Evolutionary conservation across 352 stramenopile genomes (phyloP).

Genomic region (Elongisporangium anandrum): DNA sequence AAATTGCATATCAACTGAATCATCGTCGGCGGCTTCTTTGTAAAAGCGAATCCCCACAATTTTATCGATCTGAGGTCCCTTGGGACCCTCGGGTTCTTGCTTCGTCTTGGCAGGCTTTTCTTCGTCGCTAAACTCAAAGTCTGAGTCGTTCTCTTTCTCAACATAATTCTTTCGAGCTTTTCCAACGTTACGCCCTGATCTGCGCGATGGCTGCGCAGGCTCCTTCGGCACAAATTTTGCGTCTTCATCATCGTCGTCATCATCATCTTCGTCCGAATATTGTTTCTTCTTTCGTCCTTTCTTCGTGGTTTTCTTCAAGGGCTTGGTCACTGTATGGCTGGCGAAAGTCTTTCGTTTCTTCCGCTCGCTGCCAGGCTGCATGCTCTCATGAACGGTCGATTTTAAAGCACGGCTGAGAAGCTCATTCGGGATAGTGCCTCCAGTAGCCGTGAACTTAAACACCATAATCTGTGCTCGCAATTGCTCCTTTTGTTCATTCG

Average conservation of each 20-base stretch:
- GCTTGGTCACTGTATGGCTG: constrained; percentile 47
- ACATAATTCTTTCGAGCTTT: constrained; percentile 86
- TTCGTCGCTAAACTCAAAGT: constrained; percentile 68
- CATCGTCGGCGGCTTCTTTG: constrained; percentile 37
- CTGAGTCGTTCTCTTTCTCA: constrained; percentile 67
- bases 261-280: constrained; percentile 75
- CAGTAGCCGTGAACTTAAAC: constrained; percentile 87
- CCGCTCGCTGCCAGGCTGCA: constrained; percentile 48
- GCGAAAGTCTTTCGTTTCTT: constrained; percentile 80
- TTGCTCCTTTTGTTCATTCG: constrained; percentile 84
- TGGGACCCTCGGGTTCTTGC: constrained; percentile 30
- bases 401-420: constrained; percentile 67
- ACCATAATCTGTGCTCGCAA: constrained; percentile 88
- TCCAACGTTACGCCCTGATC: constrained; percentile 76
- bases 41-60: constrained; percentile 89
- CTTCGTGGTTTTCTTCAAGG: constrained; percentile 67
- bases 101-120: constrained; percentile 36
- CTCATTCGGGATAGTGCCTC: constrained; percentile 71
- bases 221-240: constrained; percentile 32
- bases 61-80: constrained; percentile 89
- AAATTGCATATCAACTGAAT: constrained; percentile 91
- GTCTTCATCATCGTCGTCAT: constrained; percentile 65
- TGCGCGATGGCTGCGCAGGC: constrained; percentile 46
- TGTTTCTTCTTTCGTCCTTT: constrained; percentile 51
- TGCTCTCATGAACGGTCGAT: constrained; percentile 51